phyloP scores from a whole-genome alignment of 768 basidiomycete species.

The Tulasnella sp. region DNA sequence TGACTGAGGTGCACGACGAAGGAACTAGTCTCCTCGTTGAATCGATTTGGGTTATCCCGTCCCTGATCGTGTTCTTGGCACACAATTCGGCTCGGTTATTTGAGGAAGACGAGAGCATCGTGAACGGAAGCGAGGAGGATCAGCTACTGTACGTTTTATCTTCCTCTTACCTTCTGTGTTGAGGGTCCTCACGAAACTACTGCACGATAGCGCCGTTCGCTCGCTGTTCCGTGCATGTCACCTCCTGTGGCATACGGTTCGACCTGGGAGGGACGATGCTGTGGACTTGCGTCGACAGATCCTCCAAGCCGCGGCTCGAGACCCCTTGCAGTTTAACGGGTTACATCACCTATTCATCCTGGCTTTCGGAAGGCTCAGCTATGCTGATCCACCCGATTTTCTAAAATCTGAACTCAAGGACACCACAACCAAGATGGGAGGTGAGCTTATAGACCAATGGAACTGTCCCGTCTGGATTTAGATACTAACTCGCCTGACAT shows the following conservation, averaged over 20 bases:
- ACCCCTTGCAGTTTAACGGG: conserved; percentile 48
- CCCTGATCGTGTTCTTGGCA: conserved; percentile 50
- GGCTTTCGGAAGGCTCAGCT: conserved; percentile 68
- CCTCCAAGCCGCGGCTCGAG: conserved; percentile 39
- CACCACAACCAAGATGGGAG: conserved; percentile 42
- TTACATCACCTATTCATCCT: conserved; percentile 64
- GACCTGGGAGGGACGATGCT: conserved; percentile 37
- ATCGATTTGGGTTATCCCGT: conserved; percentile 54
- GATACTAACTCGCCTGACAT: not conserved
- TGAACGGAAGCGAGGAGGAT: conserved; percentile 33
- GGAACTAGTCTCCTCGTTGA: conserved; percentile 36
- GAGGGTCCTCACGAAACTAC: conserved; percentile 14
- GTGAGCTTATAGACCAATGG: conserved; percentile 32
- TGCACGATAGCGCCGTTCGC: conserved; percentile 40
- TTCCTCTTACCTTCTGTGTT: conserved; percentile 6
- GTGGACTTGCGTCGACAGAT: conserved; percentile 53
- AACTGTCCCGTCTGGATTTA: not conserved
- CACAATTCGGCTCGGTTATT: conserved; percentile 51
- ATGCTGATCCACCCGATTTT: conserved; percentile 59
- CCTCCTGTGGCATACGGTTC: conserved; percentile 58
- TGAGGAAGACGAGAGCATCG: conserved; percentile 50
- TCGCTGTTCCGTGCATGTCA: conserved; percentile 47
- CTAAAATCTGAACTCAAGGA: conserved; percentile 36
- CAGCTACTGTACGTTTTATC: conserved; percentile 32
- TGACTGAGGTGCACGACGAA: conserved; percentile 37